phyloP scores from a whole-genome alignment of 371 early-diverging fungal species.

The Enterocytospora artemiae region DNA sequence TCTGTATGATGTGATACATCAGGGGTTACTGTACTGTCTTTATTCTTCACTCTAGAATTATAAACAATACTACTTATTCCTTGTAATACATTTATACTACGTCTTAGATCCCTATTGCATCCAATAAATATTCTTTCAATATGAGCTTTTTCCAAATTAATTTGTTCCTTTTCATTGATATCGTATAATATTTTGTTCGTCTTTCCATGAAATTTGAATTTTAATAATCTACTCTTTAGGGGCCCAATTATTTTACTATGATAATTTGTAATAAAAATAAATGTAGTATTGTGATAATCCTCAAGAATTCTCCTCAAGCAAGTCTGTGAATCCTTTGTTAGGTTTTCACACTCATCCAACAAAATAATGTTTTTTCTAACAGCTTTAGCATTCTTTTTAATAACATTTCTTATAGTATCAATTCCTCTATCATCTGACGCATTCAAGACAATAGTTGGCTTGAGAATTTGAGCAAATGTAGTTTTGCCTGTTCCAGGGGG shows the following conservation, averaged over 20 bases:
- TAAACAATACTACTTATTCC: constrained; percentile 18
- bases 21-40: constrained; percentile 18
- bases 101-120: constrained; percentile 53
- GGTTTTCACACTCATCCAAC: constrained; percentile 58
- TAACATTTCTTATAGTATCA: constrained; percentile 60
- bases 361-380: constrained; percentile 50
- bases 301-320: constrained; percentile 57
- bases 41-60: neutral
- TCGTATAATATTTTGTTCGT: constrained; percentile 18
- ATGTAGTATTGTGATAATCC: constrained; percentile 52
- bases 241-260: constrained; percentile 60
- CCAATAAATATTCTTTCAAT: constrained; percentile 36
- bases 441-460: constrained; percentile 60
- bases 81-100: constrained; percentile 53
- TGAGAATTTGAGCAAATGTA: constrained; percentile 79
- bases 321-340: constrained; percentile 58
- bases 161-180: constrained; percentile 43
- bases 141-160: constrained; percentile 14
- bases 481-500: constrained; percentile 98
- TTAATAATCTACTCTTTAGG: constrained; percentile 52
- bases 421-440: constrained; percentile 58
- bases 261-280: constrained; percentile 60
- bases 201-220: constrained; percentile 38
- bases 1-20: no score
- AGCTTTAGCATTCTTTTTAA: constrained; percentile 60